A percentile compares a stretch with the other conserved stretches of the same genome.
Evolutionary conservation across 345 rosid genomes (phyloP).

Genomic region (Boechera divaricarpa): DNA sequence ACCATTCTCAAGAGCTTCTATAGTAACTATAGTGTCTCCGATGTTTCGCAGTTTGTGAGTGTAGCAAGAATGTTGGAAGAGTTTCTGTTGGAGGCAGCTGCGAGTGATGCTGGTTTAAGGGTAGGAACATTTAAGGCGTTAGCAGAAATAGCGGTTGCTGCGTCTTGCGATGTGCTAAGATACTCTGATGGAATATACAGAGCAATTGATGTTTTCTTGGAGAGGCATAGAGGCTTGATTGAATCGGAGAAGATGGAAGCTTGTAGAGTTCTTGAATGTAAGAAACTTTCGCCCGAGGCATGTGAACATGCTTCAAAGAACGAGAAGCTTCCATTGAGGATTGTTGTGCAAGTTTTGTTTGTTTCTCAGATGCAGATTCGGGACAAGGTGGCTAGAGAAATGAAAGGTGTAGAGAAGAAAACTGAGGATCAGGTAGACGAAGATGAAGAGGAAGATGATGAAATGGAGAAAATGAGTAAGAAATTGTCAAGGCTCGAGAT

Average conservation of each 20-base stretch:
- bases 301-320: slow-evolving; percentile 71
- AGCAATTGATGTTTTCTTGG: slow-evolving; percentile 73
- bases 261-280: slow-evolving; percentile 65
- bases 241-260: slow-evolving; percentile 67
- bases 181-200: slow-evolving; percentile 73
- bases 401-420: slow-evolving; percentile 35
- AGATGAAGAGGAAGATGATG: slow-evolving; percentile 41
- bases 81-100: slow-evolving; percentile 59
- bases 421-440: slow-evolving; percentile 28
- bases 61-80: slow-evolving; percentile 77
- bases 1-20: slow-evolving; percentile 67
- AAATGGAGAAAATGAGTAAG: slow-evolving; percentile 66
- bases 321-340: slow-evolving; percentile 68
- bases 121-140: slow-evolving; percentile 56
- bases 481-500: slow-evolving; percentile 68
- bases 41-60: slow-evolving; percentile 37
- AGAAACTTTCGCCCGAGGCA: slow-evolving; percentile 68
- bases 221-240: slow-evolving; percentile 59
- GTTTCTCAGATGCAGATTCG: slow-evolving; percentile 65
- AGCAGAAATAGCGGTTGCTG: slow-evolving; percentile 57
- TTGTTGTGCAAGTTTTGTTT: slow-evolving; percentile 62
- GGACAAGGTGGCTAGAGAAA: slow-evolving; percentile 47
- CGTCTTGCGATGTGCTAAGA: slow-evolving; percentile 50
- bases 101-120: slow-evolving; percentile 57
- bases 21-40: slow-evolving; percentile 41